These are phyloP conservation scores for Cladophialophora carrionii DNA, from an alignment of 2,329 filamentous ascomycete genomes.

Conservation along the genomic window DNA sequence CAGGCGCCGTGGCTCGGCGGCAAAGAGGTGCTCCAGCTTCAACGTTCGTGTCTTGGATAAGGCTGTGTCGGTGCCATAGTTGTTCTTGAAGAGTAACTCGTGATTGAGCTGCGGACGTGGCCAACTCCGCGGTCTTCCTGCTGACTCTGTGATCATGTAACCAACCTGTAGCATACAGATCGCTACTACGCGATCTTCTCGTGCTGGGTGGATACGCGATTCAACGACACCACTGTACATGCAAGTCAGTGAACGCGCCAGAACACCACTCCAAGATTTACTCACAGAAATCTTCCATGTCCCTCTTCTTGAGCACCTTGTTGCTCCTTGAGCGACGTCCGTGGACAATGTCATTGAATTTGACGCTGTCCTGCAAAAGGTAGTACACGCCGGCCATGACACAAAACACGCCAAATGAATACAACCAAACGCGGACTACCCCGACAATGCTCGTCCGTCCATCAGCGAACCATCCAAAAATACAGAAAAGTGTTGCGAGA, in stretches of 20 bases:
- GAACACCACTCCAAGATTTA: slow-evolving; percentile 38
- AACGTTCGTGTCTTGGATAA: slow-evolving; percentile 5
- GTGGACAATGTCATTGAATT: slow-evolving; percentile 92
- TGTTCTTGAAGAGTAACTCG: slow-evolving; percentile 10
- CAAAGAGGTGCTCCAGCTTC: slow-evolving; percentile 7
- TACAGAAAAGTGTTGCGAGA: slow-evolving; percentile 79
- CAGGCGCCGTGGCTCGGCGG: neutral
- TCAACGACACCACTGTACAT: slow-evolving; percentile 82
- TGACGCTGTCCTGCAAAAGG: slow-evolving; percentile 76
- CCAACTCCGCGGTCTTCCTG: slow-evolving; percentile 19
- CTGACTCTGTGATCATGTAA: slow-evolving; percentile 14
- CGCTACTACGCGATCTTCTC: slow-evolving; percentile 74
- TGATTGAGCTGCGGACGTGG: slow-evolving; percentile 23
- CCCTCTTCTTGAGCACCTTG: slow-evolving; percentile 79
- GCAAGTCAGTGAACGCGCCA: slow-evolving; percentile 22
- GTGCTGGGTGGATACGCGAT: slow-evolving; percentile 89
- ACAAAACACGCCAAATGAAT: slow-evolving; percentile 87
- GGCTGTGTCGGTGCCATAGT: slow-evolving; percentile 10
- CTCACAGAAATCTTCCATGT: slow-evolving; percentile 87
- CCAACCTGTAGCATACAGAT: slow-evolving; percentile 25
- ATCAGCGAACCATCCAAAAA: slow-evolving; percentile 80
- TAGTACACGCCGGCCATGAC: slow-evolving; percentile 79
- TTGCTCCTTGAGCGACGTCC: slow-evolving; percentile 72
- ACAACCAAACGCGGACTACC: slow-evolving; percentile 87
- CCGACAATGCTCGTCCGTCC: slow-evolving; percentile 74